These are phyloP conservation scores for Eudorina sp. DNA, from an alignment of 139 green algal genomes.

Conservation along the genomic window DNA sequence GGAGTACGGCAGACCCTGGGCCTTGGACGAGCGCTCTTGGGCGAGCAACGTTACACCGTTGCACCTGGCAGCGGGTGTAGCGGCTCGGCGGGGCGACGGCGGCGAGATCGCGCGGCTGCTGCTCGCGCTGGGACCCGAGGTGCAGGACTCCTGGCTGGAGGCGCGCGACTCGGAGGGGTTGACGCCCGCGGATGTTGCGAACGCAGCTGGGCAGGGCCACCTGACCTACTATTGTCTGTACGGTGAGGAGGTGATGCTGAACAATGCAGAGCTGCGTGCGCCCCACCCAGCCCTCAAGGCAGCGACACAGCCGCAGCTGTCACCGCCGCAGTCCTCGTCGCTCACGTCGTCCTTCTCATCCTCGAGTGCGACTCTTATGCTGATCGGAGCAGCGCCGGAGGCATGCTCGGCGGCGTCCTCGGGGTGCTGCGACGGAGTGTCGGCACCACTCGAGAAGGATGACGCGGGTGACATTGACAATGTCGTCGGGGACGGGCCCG, in stretches of 20 bases:
- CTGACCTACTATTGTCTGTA: neutral
- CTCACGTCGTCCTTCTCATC: neutral
- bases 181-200: conserved; percentile 22
- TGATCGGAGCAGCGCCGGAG: neutral
- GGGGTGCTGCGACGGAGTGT: neutral
- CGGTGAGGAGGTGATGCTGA: conserved; percentile 24
- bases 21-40: neutral
- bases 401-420: neutral
- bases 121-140: neutral
- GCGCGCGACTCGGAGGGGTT: neutral
- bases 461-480: neutral
- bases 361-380: neutral
- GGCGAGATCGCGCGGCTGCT: neutral
- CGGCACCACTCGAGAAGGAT: neutral
- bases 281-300: no score
- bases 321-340: neutral
- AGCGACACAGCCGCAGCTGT: no score
- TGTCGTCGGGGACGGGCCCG: neutral
- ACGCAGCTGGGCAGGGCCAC: neutral
- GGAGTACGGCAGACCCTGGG: neutral
- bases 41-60: neutral
- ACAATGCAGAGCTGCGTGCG: no score
- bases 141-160: neutral
- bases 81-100: neutral
- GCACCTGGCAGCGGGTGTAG: conserved; percentile 36